phyloP scores from a whole-genome alignment of 768 basidiomycete genomes.

The Lentinula aciculospora region DNA sequence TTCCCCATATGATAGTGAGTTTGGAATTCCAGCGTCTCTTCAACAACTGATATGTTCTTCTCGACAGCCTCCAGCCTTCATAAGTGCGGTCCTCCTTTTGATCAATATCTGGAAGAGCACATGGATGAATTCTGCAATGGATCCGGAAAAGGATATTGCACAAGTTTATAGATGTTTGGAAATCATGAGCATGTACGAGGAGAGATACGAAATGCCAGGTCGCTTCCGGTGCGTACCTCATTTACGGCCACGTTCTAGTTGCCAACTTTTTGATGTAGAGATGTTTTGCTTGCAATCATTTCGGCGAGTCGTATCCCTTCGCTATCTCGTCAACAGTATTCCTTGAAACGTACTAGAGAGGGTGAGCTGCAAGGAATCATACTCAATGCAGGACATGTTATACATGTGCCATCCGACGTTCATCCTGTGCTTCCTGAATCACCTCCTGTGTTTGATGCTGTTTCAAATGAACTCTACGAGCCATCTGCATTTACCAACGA shows the following conservation, averaged over 20 bases:
- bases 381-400: neutral
- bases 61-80: neutral
- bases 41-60: constrained; percentile 4
- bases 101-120: constrained; percentile 3
- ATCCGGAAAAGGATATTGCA: neutral
- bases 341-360: neutral
- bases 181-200: constrained; percentile 2
- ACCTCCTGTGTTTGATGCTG: neutral
- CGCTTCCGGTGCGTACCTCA: neutral
- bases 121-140: neutral
- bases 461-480: neutral
- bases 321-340: neutral
- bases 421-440: neutral
- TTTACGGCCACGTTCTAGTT: neutral
- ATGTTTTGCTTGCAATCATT: neutral
- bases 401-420: neutral
- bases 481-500: neutral
- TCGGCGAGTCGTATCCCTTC: neutral
- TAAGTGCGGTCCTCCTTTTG: neutral
- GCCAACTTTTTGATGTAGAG: neutral
- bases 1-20: neutral
- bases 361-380: neutral
- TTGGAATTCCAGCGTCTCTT: neutral
- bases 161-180: neutral
- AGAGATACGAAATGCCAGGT: constrained; percentile 1